Evolutionary conservation across 164 flowering plant species (phyloP).

Genomic region (Macadamia integrifolia): DNA sequence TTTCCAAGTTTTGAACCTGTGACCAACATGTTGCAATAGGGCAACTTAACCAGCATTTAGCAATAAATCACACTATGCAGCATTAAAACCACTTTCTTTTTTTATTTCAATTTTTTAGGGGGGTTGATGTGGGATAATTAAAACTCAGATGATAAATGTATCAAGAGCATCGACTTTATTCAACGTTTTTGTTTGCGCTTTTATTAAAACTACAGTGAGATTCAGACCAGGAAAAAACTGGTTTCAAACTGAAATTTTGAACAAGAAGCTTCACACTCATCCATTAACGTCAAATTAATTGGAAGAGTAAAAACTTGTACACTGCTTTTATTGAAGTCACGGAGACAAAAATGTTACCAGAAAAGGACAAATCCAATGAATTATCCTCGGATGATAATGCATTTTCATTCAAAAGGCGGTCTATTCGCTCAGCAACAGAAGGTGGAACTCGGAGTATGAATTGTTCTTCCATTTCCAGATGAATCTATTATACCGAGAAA

Average conservation of each 20-base stretch:
- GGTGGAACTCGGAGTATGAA: slow-evolving; percentile 88
- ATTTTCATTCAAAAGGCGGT: slow-evolving; percentile 59
- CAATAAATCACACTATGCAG: too few species aligned
- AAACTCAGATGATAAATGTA: too few species aligned
- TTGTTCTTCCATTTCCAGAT: slow-evolving; percentile 68
- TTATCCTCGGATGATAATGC: slow-evolving; percentile 67
- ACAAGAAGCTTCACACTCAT: neutral
- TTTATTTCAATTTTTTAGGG: too few species aligned
- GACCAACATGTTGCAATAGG: too few species aligned
- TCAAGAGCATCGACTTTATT: too few species aligned
- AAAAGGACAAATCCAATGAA: slow-evolving; percentile 69
- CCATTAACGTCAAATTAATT: too few species aligned
- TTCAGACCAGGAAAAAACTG: neutral
- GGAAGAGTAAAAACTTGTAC: neutral
- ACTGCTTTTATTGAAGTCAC: neutral
- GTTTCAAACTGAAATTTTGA: neutral
- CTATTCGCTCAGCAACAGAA: slow-evolving; percentile 67
- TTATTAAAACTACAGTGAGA: too few species aligned
- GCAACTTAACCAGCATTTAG: too few species aligned
- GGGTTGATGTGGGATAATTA: too few species aligned
- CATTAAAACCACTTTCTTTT: too few species aligned
- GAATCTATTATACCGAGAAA: neutral
- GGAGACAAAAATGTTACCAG: slow-evolving; percentile 30
- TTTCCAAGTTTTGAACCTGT: too few species aligned
- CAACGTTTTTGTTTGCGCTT: too few species aligned